Conservation (phyloP, 805 yeast genomes). For the Myxozyma udenii region DNA sequence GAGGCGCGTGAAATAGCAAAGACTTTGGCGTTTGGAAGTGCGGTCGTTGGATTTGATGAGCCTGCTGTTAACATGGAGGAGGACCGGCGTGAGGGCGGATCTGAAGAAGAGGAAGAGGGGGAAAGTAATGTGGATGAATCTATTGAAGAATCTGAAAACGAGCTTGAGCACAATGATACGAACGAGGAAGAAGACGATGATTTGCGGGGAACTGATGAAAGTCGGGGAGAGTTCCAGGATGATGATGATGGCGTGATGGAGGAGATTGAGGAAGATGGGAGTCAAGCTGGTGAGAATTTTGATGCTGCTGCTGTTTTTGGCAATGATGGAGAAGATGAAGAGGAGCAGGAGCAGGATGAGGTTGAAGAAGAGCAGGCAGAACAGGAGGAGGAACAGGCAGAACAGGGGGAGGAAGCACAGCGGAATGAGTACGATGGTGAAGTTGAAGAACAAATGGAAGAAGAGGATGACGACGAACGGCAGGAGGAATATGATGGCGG, state of each 20-base stretch:
- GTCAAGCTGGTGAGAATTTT: too few relatives aligned
- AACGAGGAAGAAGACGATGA: slow-evolving; percentile 1
- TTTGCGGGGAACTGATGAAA: slow-evolving; percentile 3
- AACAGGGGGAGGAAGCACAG: not conserved
- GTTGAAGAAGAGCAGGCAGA: not conserved
- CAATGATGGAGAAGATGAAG: slow-evolving; percentile 1
- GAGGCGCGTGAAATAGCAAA: not conserved
- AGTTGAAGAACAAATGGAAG: not conserved
- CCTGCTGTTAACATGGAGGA: not conserved
- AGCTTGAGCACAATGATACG: slow-evolving; percentile 1
- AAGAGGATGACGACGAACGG: not conserved
- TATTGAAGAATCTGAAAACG: slow-evolving; percentile 1
- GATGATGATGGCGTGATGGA: slow-evolving; percentile 9
- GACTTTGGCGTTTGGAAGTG: not conserved
- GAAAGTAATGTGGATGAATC: not conserved
- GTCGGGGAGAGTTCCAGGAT: slow-evolving; percentile 5
- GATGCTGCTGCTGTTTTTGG: not conserved
- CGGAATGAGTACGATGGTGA: slow-evolving; percentile 1
- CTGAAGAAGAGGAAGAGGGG: not conserved
- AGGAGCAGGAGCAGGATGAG: not conserved
- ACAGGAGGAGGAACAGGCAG: not conserved
- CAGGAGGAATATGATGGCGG: not conserved
- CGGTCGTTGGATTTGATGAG: not conserved
- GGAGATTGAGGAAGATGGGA: not conserved
- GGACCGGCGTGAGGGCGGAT: not conserved